Evolutionary conservation across 2,329 filamentous ascomycete species (phyloP).

Genomic region (Thelonectria olida): DNA sequence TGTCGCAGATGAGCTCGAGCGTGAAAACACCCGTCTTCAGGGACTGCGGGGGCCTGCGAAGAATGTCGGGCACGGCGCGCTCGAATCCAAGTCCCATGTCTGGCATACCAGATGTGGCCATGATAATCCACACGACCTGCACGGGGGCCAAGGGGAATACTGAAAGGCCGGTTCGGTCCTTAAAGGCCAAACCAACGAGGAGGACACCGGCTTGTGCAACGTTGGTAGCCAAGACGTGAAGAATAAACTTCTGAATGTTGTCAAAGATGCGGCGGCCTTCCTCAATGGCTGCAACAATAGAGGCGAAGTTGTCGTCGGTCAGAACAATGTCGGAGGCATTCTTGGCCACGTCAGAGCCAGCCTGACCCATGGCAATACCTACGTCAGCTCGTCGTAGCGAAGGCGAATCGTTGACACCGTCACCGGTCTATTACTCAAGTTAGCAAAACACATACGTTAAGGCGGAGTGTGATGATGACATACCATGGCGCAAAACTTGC

Average conservation of each 20-base stretch:
- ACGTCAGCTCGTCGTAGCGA: slow-evolving; percentile 76
- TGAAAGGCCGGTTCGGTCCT: slow-evolving; percentile 69
- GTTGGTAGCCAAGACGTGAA: slow-evolving; percentile 75
- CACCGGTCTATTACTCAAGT: slow-evolving; percentile 61
- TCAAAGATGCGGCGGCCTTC: slow-evolving; percentile 78
- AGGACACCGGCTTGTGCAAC: slow-evolving; percentile 76
- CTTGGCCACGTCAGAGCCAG: slow-evolving; percentile 72
- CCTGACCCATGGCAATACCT: slow-evolving; percentile 73
- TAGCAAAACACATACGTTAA: slow-evolving; percentile 3
- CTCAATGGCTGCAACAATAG: slow-evolving; percentile 75
- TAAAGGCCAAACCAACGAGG: slow-evolving; percentile 77
- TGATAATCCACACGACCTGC: slow-evolving; percentile 85
- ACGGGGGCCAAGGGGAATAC: slow-evolving; percentile 79
- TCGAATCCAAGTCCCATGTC: slow-evolving; percentile 84
- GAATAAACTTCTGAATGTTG: slow-evolving; percentile 79
- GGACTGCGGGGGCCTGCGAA: slow-evolving; percentile 72
- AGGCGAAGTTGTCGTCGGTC: slow-evolving; percentile 79
- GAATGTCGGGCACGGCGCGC: slow-evolving; percentile 73
- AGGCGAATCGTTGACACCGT: slow-evolving; percentile 79
- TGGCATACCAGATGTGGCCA: slow-evolving; percentile 78
- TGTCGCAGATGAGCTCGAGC: slow-evolving; percentile 71
- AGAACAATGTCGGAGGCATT: slow-evolving; percentile 73
- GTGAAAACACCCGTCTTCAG: slow-evolving; percentile 72
- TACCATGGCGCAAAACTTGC: slow-evolving; percentile 42
- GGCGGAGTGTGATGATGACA: background rate